A percentile compares a stretch with the other conserved stretches of the same genome.
Evolutionary conservation across 2,329 filamentous ascomycete species (phyloP).

Genomic region (Penicillium sp.): DNA sequence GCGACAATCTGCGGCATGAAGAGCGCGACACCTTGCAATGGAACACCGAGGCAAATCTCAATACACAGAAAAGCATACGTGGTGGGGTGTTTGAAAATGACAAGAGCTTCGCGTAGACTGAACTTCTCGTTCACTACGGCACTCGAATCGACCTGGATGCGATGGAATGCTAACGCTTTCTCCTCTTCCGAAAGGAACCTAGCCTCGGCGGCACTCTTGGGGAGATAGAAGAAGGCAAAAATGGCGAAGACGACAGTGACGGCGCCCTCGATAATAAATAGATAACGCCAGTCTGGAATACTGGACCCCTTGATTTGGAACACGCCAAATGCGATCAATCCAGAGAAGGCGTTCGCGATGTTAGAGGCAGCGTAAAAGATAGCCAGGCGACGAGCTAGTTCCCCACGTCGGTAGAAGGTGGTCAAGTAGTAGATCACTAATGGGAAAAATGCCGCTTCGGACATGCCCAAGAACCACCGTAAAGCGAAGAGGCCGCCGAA

Average conservation of each 20-base stretch:
- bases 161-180: conserved; percentile 66
- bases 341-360: conserved; percentile 68
- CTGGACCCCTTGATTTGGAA: conserved; percentile 57
- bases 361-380: conserved; percentile 75
- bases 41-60: conserved; percentile 60
- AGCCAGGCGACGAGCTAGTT: conserved; percentile 68
- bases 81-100: conserved; percentile 55
- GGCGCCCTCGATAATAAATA: conserved; percentile 58
- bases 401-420: conserved; percentile 69
- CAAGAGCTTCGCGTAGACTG: conserved; percentile 51
- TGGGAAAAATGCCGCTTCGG: conserved; percentile 69
- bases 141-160: conserved; percentile 74
- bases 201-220: conserved; percentile 62
- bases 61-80: conserved; percentile 57
- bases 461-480: conserved; percentile 68
- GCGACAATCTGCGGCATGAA: conserved; percentile 61
- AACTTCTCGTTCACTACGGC: conserved; percentile 61
- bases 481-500: conserved; percentile 67
- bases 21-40: conserved; percentile 56
- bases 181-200: conserved; percentile 66
- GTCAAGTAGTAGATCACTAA: conserved; percentile 65
- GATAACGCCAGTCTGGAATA: conserved; percentile 53
- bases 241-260: conserved; percentile 61
- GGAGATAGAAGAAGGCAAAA: conserved; percentile 70
- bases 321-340: conserved; percentile 59